Percentiles rank a stretch among this genome's conserved stretches.
Conservation (phyloP, 495 filamentous ascomycete species). For the Hypoxylon intermedium region DNA sequence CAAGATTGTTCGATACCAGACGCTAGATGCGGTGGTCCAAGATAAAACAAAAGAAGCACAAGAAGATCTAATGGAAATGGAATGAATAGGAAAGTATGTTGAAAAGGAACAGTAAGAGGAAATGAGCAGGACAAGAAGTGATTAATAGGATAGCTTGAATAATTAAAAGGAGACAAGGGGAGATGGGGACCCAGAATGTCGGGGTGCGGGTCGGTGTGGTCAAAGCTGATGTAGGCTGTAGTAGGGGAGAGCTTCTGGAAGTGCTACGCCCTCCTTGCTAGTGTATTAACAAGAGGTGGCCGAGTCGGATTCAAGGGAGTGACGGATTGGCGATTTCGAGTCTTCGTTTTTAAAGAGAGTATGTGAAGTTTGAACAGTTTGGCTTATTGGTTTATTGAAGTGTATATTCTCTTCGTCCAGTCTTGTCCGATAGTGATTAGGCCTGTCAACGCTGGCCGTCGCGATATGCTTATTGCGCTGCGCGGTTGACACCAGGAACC, state of each 20-base stretch:
- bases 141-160: constrained; percentile 42
- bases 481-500: constrained; percentile 5
- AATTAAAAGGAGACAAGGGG: constrained; percentile 42
- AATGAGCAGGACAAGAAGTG: constrained; percentile 39
- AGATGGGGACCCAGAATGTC: constrained; percentile 40
- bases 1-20: constrained; percentile 22
- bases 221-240: constrained; percentile 33
- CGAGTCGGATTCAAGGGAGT: constrained; percentile 43
- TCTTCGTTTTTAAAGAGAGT: constrained; percentile 11
- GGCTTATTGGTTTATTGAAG: constrained; percentile 24
- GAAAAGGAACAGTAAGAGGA: constrained; percentile 28
- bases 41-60: constrained; percentile 2
- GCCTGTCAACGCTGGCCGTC: no score
- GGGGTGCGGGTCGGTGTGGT: constrained; percentile 43
- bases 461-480: constrained; percentile 10
- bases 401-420: not conserved
- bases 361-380: constrained; percentile 8
- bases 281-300: constrained; percentile 39
- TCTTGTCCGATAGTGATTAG: constrained; percentile 1
- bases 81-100: constrained; percentile 18
- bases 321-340: constrained; percentile 40
- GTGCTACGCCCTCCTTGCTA: constrained; percentile 43
- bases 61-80: no score
- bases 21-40: constrained; percentile 5
- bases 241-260: constrained; percentile 41